These are phyloP conservation scores for Mycena galericulata DNA, from an alignment of 768 basidiomycete genomes.

Conservation along the genomic window DNA sequence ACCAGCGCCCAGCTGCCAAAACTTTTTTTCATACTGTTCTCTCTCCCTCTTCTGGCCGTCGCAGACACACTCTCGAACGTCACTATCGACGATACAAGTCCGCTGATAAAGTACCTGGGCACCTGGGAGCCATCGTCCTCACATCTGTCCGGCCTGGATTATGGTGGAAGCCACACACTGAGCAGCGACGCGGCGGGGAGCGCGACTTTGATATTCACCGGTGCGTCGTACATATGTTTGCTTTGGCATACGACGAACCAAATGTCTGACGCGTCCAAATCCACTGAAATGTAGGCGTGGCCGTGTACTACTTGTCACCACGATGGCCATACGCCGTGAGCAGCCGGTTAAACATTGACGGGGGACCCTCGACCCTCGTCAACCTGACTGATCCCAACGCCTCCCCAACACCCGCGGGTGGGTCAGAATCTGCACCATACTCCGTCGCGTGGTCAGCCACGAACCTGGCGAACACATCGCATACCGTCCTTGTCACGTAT, in stretches of 20 bases:
- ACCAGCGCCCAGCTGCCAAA: neutral
- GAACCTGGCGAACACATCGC: constrained; percentile 13
- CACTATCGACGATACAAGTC: constrained; percentile 21
- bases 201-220: constrained; percentile 24
- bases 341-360: constrained; percentile 23
- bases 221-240: constrained; percentile 6
- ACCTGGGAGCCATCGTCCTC: constrained; percentile 23
- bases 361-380: constrained; percentile 4
- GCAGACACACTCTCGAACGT: constrained; percentile 19
- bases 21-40: constrained; percentile 15
- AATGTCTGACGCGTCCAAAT: neutral
- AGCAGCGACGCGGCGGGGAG: constrained; percentile 20
- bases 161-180: constrained; percentile 23
- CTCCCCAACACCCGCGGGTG: constrained; percentile 7
- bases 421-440: constrained; percentile 2
- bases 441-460: constrained; percentile 24
- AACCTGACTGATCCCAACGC: constrained; percentile 21
- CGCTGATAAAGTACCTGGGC: constrained; percentile 19
- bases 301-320: constrained; percentile 29
- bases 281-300: constrained; percentile 19
- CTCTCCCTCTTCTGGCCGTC: constrained; percentile 10
- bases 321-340: constrained; percentile 31
- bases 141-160: constrained; percentile 15
- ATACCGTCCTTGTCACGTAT: constrained; percentile 22
- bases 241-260: too few relatives aligned